Conservation (phyloP, 345 rosid genomes). For the Camelina sativa region DNA sequence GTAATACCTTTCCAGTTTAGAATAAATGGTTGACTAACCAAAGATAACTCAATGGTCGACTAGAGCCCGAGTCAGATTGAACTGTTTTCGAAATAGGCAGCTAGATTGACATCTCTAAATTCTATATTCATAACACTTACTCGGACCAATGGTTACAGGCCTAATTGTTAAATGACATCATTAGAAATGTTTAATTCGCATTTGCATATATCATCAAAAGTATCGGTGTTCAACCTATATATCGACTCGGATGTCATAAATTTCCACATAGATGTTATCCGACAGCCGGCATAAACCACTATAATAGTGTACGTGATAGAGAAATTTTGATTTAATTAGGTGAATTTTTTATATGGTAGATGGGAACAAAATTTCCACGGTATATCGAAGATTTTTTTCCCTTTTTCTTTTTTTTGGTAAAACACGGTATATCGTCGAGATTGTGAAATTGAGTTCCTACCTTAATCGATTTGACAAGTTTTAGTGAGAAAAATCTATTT, state of each 20-base stretch:
- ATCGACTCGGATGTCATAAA: conserved; percentile 4
- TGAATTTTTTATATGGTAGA: conserved; percentile 11
- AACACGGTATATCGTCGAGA: conserved; percentile 7
- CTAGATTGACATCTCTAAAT: too few species aligned
- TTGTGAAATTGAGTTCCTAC: conserved; percentile 44
- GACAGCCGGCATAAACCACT: conserved; percentile 18
- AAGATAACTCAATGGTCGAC: too few species aligned
- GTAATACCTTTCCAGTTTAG: too few species aligned
- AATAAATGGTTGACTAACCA: too few species aligned
- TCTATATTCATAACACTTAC: too few species aligned
- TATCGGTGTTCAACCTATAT: conserved; percentile 1
- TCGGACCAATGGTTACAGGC: neutral
- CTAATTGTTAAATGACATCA: neutral
- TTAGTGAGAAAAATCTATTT: conserved; percentile 19
- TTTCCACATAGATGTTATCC: conserved; percentile 13
- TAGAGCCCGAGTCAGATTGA: too few species aligned
- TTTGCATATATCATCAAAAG: neutral
- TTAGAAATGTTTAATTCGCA: conserved; percentile 2
- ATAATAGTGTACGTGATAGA: conserved; percentile 12
- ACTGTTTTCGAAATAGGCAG: too few species aligned
- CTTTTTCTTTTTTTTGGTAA: too few species aligned
- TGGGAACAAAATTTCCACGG: conserved; percentile 29
- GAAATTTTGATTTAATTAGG: neutral
- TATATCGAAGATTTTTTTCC: conserved; percentile 9
- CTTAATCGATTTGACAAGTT: conserved; percentile 45